These are phyloP conservation scores for Neonectria coccinea DNA, from an alignment of 2,329 filamentous ascomycete species.

Conservation along the genomic window DNA sequence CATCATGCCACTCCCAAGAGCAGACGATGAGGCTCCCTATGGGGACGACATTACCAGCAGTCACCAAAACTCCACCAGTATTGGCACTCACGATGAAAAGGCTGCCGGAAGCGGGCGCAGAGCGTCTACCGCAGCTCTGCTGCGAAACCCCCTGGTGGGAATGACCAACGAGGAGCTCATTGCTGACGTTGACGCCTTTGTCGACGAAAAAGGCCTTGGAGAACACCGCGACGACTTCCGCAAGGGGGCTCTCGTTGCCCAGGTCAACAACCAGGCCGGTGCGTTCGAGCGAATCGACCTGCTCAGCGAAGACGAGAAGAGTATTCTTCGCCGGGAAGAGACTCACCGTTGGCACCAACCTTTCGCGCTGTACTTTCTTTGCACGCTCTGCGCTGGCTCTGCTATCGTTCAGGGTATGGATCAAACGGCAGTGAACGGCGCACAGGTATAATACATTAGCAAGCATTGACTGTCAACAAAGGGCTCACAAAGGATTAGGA, in stretches of 20 bases:
- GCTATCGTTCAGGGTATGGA: constrained; percentile 65
- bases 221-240: constrained; percentile 56
- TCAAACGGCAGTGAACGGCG: constrained; percentile 39
- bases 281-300: constrained; percentile 60
- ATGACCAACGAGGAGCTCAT: constrained; percentile 65
- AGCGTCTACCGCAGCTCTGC: not conserved
- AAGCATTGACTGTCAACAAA: not conserved
- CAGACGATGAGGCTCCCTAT: not conserved
- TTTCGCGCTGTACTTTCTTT: constrained; percentile 61
- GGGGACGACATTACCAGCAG: not conserved
- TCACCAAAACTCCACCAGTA: not conserved
- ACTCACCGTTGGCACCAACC: constrained; percentile 64
- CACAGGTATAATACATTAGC: not conserved
- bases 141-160: constrained; percentile 61
- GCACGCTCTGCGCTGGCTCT: constrained; percentile 63
- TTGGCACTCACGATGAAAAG: not conserved
- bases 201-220: constrained; percentile 58
- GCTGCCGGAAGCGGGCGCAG: not conserved
- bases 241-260: constrained; percentile 48
- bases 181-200: constrained; percentile 66
- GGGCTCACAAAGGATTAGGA: not conserved
- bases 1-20: not conserved
- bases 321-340: constrained; percentile 55
- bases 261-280: constrained; percentile 42
- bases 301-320: constrained; percentile 57